These are phyloP conservation scores for Heritiera littoralis DNA, from an alignment of 345 rosid genomes.

Conservation along the genomic window DNA sequence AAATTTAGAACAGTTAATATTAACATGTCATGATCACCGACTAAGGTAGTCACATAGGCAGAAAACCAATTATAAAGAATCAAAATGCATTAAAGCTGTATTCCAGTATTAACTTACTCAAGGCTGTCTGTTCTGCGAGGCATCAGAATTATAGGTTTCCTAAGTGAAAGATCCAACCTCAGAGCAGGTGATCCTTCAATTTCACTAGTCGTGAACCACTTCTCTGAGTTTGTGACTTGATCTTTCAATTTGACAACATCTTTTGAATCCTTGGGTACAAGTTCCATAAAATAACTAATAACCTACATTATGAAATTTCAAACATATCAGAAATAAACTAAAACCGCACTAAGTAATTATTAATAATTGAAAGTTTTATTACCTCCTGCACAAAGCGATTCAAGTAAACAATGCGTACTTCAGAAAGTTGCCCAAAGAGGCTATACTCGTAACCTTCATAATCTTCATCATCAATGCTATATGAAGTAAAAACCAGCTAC, in stretches of 20 bases:
- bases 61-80: neutral
- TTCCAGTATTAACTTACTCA: slow-evolving; percentile 63
- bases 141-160: slow-evolving; percentile 93
- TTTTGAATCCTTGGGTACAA: slow-evolving; percentile 69
- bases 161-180: slow-evolving; percentile 85
- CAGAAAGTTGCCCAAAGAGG: slow-evolving; percentile 91
- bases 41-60: neutral
- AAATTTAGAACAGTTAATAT: slow-evolving; percentile 24
- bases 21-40: slow-evolving; percentile 10
- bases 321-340: slow-evolving; percentile 33
- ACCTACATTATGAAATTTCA: slow-evolving; percentile 51
- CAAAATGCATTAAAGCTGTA: slow-evolving; percentile 3
- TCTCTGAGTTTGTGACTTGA: slow-evolving; percentile 86
- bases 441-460: slow-evolving; percentile 84
- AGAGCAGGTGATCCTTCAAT: slow-evolving; percentile 96
- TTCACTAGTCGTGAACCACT: slow-evolving; percentile 83
- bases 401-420: slow-evolving; percentile 91
- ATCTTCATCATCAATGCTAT: slow-evolving; percentile 80
- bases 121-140: slow-evolving; percentile 85
- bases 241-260: slow-evolving; percentile 73
- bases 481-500: slow-evolving; percentile 89
- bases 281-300: slow-evolving; percentile 86
- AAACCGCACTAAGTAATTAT: slow-evolving; percentile 5
- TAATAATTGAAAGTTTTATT: slow-evolving; percentile 20
- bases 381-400: slow-evolving; percentile 99